These are phyloP conservation scores for Neonectria coccinea DNA, from an alignment of 2,329 filamentous ascomycete species.

Conservation along the genomic window DNA sequence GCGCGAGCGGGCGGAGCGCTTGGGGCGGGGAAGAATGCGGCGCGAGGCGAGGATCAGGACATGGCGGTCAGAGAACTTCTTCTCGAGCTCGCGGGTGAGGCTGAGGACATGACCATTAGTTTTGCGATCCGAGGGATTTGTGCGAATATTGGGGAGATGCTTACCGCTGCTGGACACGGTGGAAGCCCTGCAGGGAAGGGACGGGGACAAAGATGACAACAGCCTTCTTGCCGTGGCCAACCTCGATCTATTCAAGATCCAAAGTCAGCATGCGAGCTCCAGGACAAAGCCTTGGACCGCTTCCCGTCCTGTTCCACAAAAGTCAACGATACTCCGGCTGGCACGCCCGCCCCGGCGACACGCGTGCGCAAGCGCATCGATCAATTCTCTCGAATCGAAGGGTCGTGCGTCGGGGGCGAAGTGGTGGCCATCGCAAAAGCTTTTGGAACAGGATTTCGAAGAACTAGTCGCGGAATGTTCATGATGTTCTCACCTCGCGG, in stretches of 20 bases:
- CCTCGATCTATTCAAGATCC: conserved; percentile 89
- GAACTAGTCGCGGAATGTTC: conserved; percentile 41
- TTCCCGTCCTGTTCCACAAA: conserved; percentile 78
- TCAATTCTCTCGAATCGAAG: conserved; percentile 42
- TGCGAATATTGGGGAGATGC: conserved; percentile 49
- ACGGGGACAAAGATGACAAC: conserved; percentile 99
- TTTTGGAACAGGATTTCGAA: conserved; percentile 60
- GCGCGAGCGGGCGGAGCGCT: conserved; percentile 97
- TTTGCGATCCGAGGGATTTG: rapidly evolving
- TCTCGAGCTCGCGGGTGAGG: conserved; percentile 99
- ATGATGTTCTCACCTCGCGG: conserved; percentile 88
- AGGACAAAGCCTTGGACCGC: conserved; percentile 78
- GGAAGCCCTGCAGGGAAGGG: conserved; percentile 97
- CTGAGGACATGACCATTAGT: conserved; percentile 61
- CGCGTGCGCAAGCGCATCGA: conserved; percentile 30
- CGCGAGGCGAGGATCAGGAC: conserved; percentile 98
- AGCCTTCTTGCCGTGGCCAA: conserved; percentile 99
- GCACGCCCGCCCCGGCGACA: conserved; percentile 46
- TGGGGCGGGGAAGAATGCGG: conserved; percentile 98
- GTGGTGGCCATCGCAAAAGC: conserved; percentile 51
- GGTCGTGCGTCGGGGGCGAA: conserved; percentile 41
- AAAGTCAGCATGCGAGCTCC: conserved; percentile 83
- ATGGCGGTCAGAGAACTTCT: conserved; percentile 99
- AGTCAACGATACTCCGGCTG: conserved; percentile 56
- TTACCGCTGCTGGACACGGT: conserved; percentile 99